phyloP scores from a whole-genome alignment of 345 rosid genomes.

The Gossypioides kirkii region DNA sequence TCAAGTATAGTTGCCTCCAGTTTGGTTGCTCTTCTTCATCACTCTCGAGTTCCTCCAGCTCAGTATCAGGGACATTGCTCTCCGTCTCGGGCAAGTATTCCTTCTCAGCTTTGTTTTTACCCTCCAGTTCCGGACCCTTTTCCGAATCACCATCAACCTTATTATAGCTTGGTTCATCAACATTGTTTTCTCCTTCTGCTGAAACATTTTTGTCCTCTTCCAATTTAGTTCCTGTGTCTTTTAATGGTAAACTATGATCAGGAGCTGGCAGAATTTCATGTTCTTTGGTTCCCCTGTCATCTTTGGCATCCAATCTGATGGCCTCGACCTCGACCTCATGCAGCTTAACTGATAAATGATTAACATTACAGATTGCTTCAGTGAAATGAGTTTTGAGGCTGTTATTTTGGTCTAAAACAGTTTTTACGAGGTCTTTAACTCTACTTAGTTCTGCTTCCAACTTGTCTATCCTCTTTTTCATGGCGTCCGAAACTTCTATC shows the following conservation, averaged over 20 bases:
- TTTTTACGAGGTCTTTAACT: constrained; percentile 48
- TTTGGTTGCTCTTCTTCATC: constrained; percentile 44
- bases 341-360: constrained; percentile 50
- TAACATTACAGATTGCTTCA: constrained; percentile 44
- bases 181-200: constrained; percentile 17
- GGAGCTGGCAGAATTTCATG: neutral
- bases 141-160: constrained; percentile 22
- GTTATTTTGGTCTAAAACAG: constrained; percentile 41
- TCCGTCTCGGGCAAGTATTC: constrained; percentile 35
- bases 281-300: constrained; percentile 20
- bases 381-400: constrained; percentile 44
- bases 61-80: constrained; percentile 30
- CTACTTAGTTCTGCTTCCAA: constrained; percentile 55
- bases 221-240: constrained; percentile 7
- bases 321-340: constrained; percentile 43
- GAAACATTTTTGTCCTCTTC: neutral
- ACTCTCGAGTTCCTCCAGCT: constrained; percentile 29
- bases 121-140: constrained; percentile 14
- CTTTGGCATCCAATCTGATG: constrained; percentile 19
- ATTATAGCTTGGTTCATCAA: constrained; percentile 19
- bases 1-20: constrained; percentile 59
- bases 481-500: constrained; percentile 32
- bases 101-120: neutral
- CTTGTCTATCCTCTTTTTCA: constrained; percentile 39
- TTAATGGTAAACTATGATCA: neutral